A percentile compares a stretch with the other conserved stretches of the same genome.
Evolutionary conservation across 495 filamentous ascomycete species (phyloP).

Genomic region (Lasiosphaeriaceae sp.): DNA sequence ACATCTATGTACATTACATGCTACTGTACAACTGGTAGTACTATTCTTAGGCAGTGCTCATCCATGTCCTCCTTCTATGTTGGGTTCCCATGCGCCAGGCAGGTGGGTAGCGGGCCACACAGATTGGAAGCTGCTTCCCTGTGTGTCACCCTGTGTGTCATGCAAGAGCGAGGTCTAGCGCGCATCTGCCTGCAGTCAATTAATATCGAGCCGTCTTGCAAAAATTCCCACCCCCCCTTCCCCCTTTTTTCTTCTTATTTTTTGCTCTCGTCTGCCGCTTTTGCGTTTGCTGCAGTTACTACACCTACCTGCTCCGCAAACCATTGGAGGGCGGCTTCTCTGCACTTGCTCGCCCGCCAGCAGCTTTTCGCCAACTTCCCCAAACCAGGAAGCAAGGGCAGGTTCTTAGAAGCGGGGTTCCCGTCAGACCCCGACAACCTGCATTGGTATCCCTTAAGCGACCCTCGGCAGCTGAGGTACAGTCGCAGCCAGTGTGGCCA

Average conservation of each 20-base stretch:
- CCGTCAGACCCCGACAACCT: not conserved
- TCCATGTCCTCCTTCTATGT: conserved; percentile 7
- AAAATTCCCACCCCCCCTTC: conserved; percentile 2
- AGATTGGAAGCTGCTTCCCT: not conserved
- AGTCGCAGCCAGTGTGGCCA: not conserved
- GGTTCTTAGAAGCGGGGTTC: not conserved
- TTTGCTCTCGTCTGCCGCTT: too few relatives aligned
- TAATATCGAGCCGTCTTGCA: conserved; percentile 23
- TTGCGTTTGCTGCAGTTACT: not conserved
- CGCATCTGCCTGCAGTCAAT: conserved; percentile 11
- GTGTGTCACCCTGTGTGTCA: not conserved
- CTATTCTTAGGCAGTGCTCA: conserved; percentile 12
- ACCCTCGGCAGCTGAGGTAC: not conserved
- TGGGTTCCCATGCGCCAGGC: not conserved
- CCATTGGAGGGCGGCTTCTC: not conserved
- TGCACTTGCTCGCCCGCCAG: not conserved
- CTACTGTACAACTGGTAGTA: not conserved
- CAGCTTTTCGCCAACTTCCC: not conserved
- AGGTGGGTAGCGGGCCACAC: not conserved
- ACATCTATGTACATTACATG: not conserved
- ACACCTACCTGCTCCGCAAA: not conserved
- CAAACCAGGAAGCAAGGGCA: not conserved
- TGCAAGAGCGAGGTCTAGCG: not conserved
- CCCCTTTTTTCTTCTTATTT: too few relatives aligned
- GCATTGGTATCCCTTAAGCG: not conserved